Percentiles rank a stretch among this genome's conserved stretches.
These are phyloP conservation scores for Saccharomycopsis hybrid DNA, from an alignment of 1,139 yeast genomes.

Conservation along the genomic window DNA sequence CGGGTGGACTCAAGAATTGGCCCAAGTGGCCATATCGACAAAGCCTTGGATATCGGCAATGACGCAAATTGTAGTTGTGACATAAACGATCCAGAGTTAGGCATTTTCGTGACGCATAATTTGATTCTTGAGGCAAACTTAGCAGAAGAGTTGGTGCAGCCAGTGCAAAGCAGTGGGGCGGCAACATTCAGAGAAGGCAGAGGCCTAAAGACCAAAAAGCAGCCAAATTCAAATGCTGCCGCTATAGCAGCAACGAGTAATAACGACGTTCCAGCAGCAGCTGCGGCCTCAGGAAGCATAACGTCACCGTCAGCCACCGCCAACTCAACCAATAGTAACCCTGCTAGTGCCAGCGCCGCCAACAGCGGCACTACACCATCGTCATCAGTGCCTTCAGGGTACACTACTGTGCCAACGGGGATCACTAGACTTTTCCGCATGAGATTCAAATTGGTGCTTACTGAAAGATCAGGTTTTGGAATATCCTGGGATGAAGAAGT, in stretches of 20 bases:
- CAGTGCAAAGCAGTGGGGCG: background rate
- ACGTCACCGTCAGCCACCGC: slow-evolving; percentile 1
- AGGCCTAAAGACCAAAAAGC: background rate
- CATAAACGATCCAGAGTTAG: slow-evolving; percentile 73
- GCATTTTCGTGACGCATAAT: slow-evolving; percentile 68
- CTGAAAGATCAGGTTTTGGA: slow-evolving; percentile 92
- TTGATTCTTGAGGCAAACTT: slow-evolving; percentile 49
- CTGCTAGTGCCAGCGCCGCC: slow-evolving; percentile 15
- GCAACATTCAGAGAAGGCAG: background rate
- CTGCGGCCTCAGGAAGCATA: background rate
- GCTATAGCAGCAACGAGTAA: background rate
- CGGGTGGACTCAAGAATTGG: slow-evolving; percentile 21
- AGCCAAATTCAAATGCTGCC: background rate
- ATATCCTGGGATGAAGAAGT: slow-evolving; percentile 99
- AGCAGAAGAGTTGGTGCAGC: slow-evolving; percentile 19
- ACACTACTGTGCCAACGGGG: slow-evolving; percentile 64
- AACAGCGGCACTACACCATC: slow-evolving; percentile 13
- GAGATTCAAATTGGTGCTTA: slow-evolving; percentile 78
- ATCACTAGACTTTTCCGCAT: slow-evolving; percentile 89
- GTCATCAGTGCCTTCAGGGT: slow-evolving; percentile 2
- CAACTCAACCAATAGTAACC: background rate
- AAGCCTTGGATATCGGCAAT: slow-evolving; percentile 16
- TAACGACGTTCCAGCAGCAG: background rate
- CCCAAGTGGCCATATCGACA: slow-evolving; percentile 21
- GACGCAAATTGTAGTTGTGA: slow-evolving; percentile 67